Evolutionary conservation across 768 basidiomycete genomes (phyloP), one percentile per base, ranked within the genome.

Genomic region (Mycena rebaudengoi): DNA sequence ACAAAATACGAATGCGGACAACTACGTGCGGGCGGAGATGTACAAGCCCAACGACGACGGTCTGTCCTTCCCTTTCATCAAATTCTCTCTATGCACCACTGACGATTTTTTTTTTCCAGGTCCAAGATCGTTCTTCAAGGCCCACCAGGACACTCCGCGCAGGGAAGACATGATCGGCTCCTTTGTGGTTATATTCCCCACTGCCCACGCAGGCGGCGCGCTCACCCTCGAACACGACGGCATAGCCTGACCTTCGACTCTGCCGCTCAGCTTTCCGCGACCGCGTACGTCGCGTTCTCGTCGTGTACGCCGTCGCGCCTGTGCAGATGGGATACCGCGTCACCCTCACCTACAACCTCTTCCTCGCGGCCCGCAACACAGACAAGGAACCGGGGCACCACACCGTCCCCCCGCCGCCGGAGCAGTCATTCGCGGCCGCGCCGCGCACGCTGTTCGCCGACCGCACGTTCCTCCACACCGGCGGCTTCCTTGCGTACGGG

Each of bases 21-120:
- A 58, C 1, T n/a, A 40, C 2, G 68, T 83, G 28, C 65, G 48
- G 25, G 62, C 69, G 0, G 80, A 83, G 58, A 58, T 83, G n/a
- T 81, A 82, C 69, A 83, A 85, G 59, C 70, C 83, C 50, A 83
- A 83, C 43, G 78, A 83, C 1, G 82, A 84, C 50, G 75, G 83
- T 82, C 41, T 18, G 63, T 65, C 23, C 37, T 41, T n/a, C n/a
- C n/a, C n/a, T n/a, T n/a, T n/a, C n/a, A n/a, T n/a, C n/a, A n/a
- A n/a, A 14, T 26, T 30, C 45, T 48, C 10, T 48, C n/a, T 60
- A 25, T 28, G 14, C 20, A 20, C n/a, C 14, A 18, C 18, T 23
- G 18, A 20, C 7, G 2, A 3, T 16, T 26, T 3, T 6, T 5
- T 39, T 13, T 26, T 12, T n/a, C n/a, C 25, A 79, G 79, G 74